phyloP scores from a whole-genome alignment of 306 rosid genomes.

The Crotalaria pallida region DNA sequence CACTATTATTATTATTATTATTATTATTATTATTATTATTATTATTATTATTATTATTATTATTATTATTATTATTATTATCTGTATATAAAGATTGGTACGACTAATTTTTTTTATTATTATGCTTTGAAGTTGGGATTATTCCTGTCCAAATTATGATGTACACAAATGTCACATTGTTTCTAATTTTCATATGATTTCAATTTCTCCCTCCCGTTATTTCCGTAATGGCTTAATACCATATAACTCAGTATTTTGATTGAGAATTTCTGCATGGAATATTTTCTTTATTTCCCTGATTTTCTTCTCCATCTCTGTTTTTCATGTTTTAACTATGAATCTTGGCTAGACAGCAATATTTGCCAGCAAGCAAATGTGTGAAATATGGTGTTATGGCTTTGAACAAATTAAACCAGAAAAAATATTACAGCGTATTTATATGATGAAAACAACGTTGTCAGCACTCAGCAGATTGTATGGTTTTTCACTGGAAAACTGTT shows the following conservation, averaged over 20 bases:
- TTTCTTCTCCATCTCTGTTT: neutral
- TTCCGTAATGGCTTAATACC: neutral
- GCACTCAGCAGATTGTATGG: neutral
- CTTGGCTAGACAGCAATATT: neutral
- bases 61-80: too few relatives aligned
- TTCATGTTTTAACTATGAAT: neutral
- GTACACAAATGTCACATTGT: constrained; percentile 3
- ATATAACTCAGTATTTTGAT: neutral
- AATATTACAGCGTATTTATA: neutral
- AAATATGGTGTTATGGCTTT: neutral
- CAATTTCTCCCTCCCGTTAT: neutral
- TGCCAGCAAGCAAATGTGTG: neutral
- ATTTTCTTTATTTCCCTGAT: neutral
- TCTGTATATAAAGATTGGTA: too few relatives aligned
- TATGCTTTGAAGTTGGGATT: neutral
- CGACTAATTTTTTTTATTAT: neutral
- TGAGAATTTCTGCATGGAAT: neutral
- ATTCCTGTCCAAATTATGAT: neutral
- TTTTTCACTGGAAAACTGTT: neutral
- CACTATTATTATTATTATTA: too few relatives aligned
- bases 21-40: too few relatives aligned
- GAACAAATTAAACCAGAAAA: neutral
- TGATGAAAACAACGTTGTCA: neutral
- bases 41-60: too few relatives aligned
- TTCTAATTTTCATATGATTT: neutral